Conservation (phyloP, 768 basidiomycete genomes). For the Pholiota conissans region DNA sequence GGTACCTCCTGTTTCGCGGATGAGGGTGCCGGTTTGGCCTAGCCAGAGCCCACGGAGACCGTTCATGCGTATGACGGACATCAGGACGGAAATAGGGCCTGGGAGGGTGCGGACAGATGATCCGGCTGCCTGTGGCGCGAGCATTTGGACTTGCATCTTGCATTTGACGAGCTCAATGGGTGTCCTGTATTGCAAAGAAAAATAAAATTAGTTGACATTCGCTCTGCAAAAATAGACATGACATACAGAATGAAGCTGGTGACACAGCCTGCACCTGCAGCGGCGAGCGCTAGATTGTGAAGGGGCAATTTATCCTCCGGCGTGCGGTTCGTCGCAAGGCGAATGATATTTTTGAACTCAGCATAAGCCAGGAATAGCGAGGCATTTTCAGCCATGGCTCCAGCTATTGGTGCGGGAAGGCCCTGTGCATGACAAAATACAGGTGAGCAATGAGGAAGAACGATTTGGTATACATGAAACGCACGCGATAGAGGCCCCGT, state of each 20-base stretch:
- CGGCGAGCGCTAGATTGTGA: constrained; percentile 74
- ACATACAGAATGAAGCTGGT: constrained; percentile 88
- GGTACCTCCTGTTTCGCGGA: constrained; percentile 85
- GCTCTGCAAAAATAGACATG: neutral
- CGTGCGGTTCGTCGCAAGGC: constrained; percentile 35
- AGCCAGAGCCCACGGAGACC: constrained; percentile 22
- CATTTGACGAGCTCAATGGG: constrained; percentile 40
- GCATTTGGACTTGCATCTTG: constrained; percentile 38
- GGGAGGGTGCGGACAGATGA: constrained; percentile 19
- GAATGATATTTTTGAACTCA: constrained; percentile 68
- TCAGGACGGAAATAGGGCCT: constrained; percentile 27
- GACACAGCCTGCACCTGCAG: constrained; percentile 82
- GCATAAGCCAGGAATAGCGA: constrained; percentile 85
- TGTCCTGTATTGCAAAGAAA: constrained; percentile 29
- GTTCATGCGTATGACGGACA: constrained; percentile 26
- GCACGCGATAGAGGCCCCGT: constrained; percentile 82
- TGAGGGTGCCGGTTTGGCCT: constrained; percentile 62
- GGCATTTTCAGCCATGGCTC: constrained; percentile 94
- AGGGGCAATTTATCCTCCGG: constrained; percentile 53
- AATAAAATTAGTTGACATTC: constrained; percentile 65
- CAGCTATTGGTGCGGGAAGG: constrained; percentile 89
- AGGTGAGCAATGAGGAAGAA: neutral
- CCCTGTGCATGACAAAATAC: constrained; percentile 50
- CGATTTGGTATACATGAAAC: constrained; percentile 25
- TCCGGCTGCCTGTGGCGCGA: constrained; percentile 16